Conservation (phyloP, 139 green algal species). For the Volvox africanus region DNA sequence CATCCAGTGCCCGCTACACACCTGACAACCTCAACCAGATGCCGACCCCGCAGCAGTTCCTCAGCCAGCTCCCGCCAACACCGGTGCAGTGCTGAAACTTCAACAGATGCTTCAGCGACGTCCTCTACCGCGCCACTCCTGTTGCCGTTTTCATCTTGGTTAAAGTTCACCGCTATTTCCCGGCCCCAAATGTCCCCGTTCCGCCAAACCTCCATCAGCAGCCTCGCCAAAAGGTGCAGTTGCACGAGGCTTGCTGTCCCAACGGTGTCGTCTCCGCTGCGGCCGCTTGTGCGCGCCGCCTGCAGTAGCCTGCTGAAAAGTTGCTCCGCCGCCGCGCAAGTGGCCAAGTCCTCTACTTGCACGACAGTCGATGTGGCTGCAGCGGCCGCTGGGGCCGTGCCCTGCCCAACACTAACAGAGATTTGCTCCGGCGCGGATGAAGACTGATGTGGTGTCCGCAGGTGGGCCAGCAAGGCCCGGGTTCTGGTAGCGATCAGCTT, state of each 20-base stretch:
- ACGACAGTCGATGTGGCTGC: not conserved
- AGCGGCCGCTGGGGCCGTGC: no score
- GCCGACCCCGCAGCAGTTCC: not conserved
- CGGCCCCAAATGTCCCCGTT: not conserved
- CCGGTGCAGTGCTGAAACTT: not conserved
- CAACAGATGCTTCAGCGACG: not conserved
- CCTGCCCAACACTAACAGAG: not conserved
- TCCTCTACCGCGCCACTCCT: not conserved
- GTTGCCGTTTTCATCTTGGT: no score
- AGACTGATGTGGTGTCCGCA: not conserved
- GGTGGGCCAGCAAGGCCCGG: not conserved
- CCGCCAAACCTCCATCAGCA: conserved; percentile 27
- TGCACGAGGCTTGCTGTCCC: not conserved
- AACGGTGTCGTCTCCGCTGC: no score
- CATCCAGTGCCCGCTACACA: not conserved
- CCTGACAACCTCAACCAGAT: conserved; percentile 5
- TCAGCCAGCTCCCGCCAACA: conserved; percentile 8
- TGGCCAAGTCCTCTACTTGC: not conserved
- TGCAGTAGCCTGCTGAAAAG: conserved; percentile 1
- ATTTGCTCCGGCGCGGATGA: not conserved
- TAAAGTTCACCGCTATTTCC: not conserved
- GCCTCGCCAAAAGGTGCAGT: not conserved
- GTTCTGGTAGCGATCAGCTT: not conserved
- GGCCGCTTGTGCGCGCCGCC: not conserved
- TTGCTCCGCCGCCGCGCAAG: not conserved